Conservation (phyloP, 441 rosid species). For the Dalechampia spathulata region DNA sequence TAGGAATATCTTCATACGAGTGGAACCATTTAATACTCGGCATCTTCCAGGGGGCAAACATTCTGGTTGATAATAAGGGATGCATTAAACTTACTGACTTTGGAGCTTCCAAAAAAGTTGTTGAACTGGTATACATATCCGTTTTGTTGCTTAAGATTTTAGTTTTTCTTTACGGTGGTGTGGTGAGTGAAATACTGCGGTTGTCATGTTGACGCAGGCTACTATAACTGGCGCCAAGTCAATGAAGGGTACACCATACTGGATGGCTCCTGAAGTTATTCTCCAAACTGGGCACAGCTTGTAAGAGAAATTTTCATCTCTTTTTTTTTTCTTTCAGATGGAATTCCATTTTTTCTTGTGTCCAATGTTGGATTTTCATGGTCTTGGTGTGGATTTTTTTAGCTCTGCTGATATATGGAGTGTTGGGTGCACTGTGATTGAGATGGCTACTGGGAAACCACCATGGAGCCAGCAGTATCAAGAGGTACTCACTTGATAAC, state of each 20-base stretch:
- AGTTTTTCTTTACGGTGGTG: slow-evolving; percentile 2
- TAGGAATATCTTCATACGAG: neutral
- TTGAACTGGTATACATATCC: slow-evolving; percentile 64
- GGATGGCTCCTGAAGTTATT: slow-evolving; percentile 99
- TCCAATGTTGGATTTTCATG: slow-evolving; percentile 12
- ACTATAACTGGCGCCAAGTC: slow-evolving; percentile 95
- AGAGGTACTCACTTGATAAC: slow-evolving; percentile 49
- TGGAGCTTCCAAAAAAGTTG: slow-evolving; percentile 99
- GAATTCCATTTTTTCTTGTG: too few species aligned
- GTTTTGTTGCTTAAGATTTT: neutral
- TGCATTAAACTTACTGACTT: slow-evolving; percentile 99
- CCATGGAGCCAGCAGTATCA: slow-evolving; percentile 99
- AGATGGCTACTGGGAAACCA: slow-evolving; percentile 98
- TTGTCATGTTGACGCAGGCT: slow-evolving; percentile 45
- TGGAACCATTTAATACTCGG: slow-evolving; percentile 2
- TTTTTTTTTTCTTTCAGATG: neutral
- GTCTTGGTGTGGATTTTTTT: slow-evolving; percentile 21
- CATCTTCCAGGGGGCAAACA: slow-evolving; percentile 79
- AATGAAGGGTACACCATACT: slow-evolving; percentile 98
- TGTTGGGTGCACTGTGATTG: slow-evolving; percentile 96
- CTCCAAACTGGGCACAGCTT: slow-evolving; percentile 98
- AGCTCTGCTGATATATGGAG: slow-evolving; percentile 99
- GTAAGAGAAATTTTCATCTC: slow-evolving; percentile 44
- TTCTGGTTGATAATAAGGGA: slow-evolving; percentile 95
- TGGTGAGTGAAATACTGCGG: neutral